A percentile compares a stretch with the other conserved stretches of the same genome.
Evolutionary conservation across 2,329 filamentous ascomycete genomes (phyloP).

Genomic region (Colletotrichum zoysiae): DNA sequence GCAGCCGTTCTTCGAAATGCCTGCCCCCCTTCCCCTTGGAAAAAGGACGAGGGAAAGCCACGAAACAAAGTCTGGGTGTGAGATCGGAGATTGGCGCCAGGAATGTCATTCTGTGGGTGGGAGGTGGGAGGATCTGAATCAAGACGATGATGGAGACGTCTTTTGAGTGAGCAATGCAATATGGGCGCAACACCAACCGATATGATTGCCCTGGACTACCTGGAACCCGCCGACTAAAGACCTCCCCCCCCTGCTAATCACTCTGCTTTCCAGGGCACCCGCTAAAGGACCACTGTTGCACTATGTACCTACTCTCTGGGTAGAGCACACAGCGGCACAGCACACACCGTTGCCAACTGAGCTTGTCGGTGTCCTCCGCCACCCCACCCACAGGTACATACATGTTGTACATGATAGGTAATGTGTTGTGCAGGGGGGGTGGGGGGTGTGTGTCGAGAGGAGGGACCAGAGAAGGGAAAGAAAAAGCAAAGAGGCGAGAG

Average conservation of each 20-base stretch:
- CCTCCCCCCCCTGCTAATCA: constrained; percentile 17
- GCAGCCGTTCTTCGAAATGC: constrained; percentile 8
- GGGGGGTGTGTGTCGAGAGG: no score
- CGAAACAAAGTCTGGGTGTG: constrained; percentile 27
- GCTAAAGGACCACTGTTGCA: constrained; percentile 25
- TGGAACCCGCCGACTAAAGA: constrained; percentile 13
- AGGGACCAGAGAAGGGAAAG: not conserved
- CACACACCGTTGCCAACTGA: constrained; percentile 1
- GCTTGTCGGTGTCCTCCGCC: not conserved
- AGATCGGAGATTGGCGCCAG: constrained; percentile 11
- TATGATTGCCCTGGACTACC: constrained; percentile 1
- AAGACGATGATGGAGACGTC: constrained; percentile 27
- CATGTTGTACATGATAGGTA: no score
- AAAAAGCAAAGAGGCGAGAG: not conserved
- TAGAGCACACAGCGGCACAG: not conserved
- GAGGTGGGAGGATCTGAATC: not conserved
- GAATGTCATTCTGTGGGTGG: constrained; percentile 7
- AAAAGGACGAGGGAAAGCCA: constrained; percentile 19
- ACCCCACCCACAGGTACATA: not conserved
- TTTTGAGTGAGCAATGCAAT: constrained; percentile 12
- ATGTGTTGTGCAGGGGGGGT: no score
- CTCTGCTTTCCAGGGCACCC: constrained; percentile 28
- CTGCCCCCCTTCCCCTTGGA: not conserved
- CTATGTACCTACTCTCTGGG: not conserved
- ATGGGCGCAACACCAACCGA: constrained; percentile 23